Conservation (phyloP, 306 rosid genomes). For the Alnus glutinosa region DNA sequence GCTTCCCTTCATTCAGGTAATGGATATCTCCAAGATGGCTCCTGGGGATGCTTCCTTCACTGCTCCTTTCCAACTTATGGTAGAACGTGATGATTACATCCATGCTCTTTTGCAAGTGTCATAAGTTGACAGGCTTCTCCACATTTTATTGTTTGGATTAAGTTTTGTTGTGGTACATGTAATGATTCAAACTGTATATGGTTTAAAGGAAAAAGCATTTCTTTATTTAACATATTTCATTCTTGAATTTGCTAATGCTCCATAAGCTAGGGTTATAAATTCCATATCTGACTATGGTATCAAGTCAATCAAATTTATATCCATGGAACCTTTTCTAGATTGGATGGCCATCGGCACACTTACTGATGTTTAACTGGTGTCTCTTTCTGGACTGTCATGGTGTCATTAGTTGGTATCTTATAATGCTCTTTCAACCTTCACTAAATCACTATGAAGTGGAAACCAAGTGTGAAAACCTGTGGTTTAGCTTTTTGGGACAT, state of each 20-base stretch:
- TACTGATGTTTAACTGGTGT: not conserved
- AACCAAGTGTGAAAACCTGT: no score
- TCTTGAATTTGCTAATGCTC: no score
- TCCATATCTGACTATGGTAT: not conserved
- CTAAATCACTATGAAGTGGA: no score
- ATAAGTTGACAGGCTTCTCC: slow-evolving; percentile 54
- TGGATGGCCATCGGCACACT: not conserved
- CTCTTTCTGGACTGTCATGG: not conserved
- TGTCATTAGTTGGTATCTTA: not conserved
- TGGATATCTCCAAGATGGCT: slow-evolving; percentile 96
- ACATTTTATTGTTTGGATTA: slow-evolving; percentile 35
- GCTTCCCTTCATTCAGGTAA: slow-evolving; percentile 46
- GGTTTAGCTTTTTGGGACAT: no score
- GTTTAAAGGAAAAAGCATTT: no score
- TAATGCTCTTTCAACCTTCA: no score
- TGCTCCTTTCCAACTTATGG: slow-evolving; percentile 86
- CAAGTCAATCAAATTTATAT: not conserved
- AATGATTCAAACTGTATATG: no score
- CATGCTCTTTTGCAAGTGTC: slow-evolving; percentile 76
- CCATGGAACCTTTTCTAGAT: not conserved
- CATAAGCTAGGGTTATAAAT: not conserved
- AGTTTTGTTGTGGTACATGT: not conserved
- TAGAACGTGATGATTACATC: slow-evolving; percentile 81
- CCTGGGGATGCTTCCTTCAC: slow-evolving; percentile 92
- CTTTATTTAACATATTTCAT: no score